Evolutionary conservation across 2,329 filamentous ascomycete genomes (phyloP).

Genomic region (Trichoderma breve): DNA sequence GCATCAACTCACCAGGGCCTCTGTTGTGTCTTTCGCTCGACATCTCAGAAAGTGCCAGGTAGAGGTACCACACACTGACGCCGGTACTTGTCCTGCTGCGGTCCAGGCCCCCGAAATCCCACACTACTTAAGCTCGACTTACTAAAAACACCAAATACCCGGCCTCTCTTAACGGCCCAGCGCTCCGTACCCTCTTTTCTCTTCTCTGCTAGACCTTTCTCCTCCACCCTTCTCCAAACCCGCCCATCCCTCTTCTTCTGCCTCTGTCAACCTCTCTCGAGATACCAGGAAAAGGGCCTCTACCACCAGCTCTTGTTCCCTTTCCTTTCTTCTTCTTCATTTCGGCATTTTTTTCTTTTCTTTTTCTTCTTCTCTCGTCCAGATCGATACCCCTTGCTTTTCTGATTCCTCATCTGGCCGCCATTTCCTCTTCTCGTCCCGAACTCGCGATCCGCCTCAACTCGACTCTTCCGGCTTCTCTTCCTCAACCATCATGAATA

Average conservation of each 20-base stretch:
- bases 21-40: too few species aligned
- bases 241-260: constrained; percentile 21
- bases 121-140: constrained; percentile 22
- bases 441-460: neutral
- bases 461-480: constrained; percentile 12
- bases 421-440: constrained; percentile 25
- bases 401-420: constrained; percentile 24
- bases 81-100: neutral
- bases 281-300: constrained; percentile 22
- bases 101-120: constrained; percentile 16
- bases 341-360: constrained; percentile 25
- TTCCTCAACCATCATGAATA: constrained; percentile 58
- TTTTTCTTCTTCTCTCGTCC: constrained; percentile 18
- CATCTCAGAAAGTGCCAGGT: neutral
- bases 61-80: neutral
- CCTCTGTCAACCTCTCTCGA: constrained; percentile 1
- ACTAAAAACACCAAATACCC: constrained; percentile 26
- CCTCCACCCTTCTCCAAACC: constrained; percentile 19
- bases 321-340: constrained; percentile 25
- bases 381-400: constrained; percentile 30
- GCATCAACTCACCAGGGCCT: too few species aligned
- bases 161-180: constrained; percentile 25
- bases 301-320: constrained; percentile 22
- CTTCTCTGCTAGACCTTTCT: constrained; percentile 22
- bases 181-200: neutral